Evolutionary conservation across 768 basidiomycete species (phyloP), one percentile per base, ranked within the genome.

Genomic region (Mycena haematopus): DNA sequence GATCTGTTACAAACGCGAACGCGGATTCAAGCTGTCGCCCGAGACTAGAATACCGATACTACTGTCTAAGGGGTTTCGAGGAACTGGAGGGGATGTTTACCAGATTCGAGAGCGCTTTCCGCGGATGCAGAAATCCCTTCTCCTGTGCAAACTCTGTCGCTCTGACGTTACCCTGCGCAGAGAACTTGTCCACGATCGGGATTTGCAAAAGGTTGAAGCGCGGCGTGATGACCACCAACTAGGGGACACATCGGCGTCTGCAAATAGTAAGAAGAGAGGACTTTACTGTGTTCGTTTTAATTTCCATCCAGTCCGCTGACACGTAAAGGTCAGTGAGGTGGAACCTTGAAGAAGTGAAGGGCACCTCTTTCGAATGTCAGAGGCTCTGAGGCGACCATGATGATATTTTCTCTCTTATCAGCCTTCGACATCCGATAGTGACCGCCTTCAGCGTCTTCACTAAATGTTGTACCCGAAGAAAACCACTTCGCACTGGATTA

Each of bases 221-320:
- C 40, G 93, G 92, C 0, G 96, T 99, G 68, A 98, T 91, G 52
- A 97, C 88, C 24, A 95, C 89, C 90, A 98, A 91, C 66, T 93
- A 89, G 74, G 6, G 3, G 40, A 29, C 29, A 42, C 13, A 35
- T 58, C 11, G 38, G 47, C 3, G 19, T 25, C 17, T 15, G 17
- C 22, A 56, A 22, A 47, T 3, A 21, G 15, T 3, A 50, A 31
- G 29, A 33, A 15, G 22, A 52, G 33, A 27, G 21, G 53, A 56
- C 27, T 19, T 46, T 36, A 67, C 62, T 2, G 66, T 67, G 33
- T 99, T 98, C 14, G 94, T 96, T 73, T 91, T 91, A 70, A 99
- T 96, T 75, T 98, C 97, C 90, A 98, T 96, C 97, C 97, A 99
- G 74, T 99, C 97, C 53, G 94, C 93, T 88, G 44, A 65, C 29